phyloP scores from a whole-genome alignment of 208 protist species.

The Trypanosoma grayi region DNA sequence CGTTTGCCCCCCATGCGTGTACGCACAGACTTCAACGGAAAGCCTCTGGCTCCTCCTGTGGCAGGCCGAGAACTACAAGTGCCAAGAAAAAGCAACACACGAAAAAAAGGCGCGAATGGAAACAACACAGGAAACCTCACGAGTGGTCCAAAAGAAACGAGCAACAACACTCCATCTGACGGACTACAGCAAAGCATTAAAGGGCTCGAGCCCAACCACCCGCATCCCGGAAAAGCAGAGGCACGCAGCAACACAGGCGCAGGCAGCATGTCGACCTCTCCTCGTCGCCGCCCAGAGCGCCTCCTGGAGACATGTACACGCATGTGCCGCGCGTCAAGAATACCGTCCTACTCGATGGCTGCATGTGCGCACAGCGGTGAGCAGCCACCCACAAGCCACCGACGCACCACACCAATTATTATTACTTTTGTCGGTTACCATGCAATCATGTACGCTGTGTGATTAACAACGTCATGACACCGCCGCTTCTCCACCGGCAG shows the following conservation, averaged over 20 bases:
- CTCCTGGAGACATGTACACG: constrained; percentile 2
- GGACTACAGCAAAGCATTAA: too few relatives aligned
- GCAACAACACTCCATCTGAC: too few relatives aligned
- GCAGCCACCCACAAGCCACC: constrained; percentile 60
- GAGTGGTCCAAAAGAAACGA: too few relatives aligned
- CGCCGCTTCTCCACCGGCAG: constrained; percentile 4
- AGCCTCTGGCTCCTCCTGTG: constrained; percentile 1
- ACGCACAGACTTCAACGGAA: neutral
- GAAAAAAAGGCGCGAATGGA: too few relatives aligned
- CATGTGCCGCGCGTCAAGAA: constrained; percentile 58
- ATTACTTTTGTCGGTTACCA: too few relatives aligned
- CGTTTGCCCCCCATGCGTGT: constrained; percentile 12
- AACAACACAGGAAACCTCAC: too few relatives aligned
- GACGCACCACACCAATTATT: constrained; percentile 53
- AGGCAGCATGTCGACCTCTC: too few relatives aligned
- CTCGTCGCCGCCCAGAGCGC: too few relatives aligned
- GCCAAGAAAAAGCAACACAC: neutral
- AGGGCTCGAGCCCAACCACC: too few relatives aligned
- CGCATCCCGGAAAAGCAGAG: too few relatives aligned
- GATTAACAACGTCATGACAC: constrained; percentile 56
- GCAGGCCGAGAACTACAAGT: neutral
- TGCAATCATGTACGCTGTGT: constrained; percentile 35
- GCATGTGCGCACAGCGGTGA: constrained; percentile 79
- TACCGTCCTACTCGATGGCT: constrained; percentile 78
- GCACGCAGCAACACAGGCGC: too few relatives aligned